phyloP scores from a whole-genome alignment of 1,284 basidiomycete species.

The Stereum hirsutum region DNA sequence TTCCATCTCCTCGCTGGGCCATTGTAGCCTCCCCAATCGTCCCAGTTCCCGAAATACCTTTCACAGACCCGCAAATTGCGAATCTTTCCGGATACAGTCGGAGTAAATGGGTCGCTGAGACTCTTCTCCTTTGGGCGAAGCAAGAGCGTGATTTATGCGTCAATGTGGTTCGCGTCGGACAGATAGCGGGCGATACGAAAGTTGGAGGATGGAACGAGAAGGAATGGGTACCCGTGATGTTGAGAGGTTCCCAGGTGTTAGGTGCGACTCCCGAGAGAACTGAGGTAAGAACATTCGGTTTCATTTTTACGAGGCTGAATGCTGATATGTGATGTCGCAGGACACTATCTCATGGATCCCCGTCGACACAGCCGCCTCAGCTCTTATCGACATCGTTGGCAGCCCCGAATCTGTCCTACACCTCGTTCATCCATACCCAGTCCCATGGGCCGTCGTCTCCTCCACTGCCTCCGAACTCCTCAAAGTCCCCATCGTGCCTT shows the following conservation, averaged over 20 bases:
- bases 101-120: conserved; percentile 31
- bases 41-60: conserved; percentile 14
- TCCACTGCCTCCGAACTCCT: conserved; percentile 12
- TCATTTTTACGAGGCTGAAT: too few relatives aligned
- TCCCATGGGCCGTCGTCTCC: conserved; percentile 15
- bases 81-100: conserved; percentile 27
- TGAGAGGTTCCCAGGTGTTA: conserved; percentile 9
- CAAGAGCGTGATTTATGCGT: conserved; percentile 16
- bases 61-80: conserved; percentile 16
- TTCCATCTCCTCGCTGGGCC: too few relatives aligned
- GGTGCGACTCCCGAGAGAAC: not conserved
- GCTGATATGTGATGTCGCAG: conserved; percentile 2
- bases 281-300: not conserved
- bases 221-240: conserved; percentile 37
- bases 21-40: too few relatives aligned
- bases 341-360: conserved; percentile 20
- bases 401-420: conserved; percentile 13
- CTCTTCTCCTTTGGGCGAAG: conserved; percentile 14
- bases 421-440: conserved; percentile 18
- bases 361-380: conserved; percentile 13
- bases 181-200: conserved; percentile 26
- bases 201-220: conserved; percentile 32
- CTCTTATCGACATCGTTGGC: conserved; percentile 15
- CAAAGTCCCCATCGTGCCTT: conserved; percentile 14
- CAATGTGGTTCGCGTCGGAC: conserved; percentile 30